Evolutionary conservation across 257 asterid genomes (phyloP).

Genomic region (Prunella vulgaris): DNA sequence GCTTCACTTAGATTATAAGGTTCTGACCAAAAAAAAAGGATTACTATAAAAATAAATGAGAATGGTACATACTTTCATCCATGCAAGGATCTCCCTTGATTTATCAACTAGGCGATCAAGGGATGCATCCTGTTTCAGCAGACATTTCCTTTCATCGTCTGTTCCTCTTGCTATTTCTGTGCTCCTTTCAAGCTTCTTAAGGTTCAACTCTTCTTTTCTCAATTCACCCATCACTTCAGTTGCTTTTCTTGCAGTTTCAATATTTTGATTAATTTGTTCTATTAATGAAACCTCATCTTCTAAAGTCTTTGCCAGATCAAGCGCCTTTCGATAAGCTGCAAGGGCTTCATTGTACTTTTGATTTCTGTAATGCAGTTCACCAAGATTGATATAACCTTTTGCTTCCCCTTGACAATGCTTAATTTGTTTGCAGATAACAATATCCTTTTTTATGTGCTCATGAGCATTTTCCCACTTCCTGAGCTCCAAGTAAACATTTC

Average conservation of each 20-base stretch:
- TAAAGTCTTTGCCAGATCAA: constrained; percentile 72
- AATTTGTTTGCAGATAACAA: constrained; percentile 61
- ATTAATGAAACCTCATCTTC: constrained; percentile 79
- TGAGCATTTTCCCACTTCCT: constrained; percentile 73
- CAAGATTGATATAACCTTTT: constrained; percentile 82
- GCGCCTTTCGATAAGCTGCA: constrained; percentile 68
- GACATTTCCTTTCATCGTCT: constrained; percentile 57
- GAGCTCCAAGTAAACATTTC: constrained; percentile 67
- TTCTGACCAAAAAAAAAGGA: neutral
- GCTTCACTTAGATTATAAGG: neutral
- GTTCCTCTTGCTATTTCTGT: constrained; percentile 59
- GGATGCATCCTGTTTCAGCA: constrained; percentile 61
- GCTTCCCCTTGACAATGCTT: constrained; percentile 95
- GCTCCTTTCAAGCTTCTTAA: constrained; percentile 70
- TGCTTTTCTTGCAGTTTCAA: constrained; percentile 58
- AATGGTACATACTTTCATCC: constrained; percentile 53
- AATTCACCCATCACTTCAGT: constrained; percentile 55
- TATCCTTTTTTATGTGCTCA: constrained; percentile 67
- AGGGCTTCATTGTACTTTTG: constrained; percentile 70
- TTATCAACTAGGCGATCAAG: constrained; percentile 73
- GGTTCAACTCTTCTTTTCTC: constrained; percentile 66
- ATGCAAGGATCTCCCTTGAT: constrained; percentile 61
- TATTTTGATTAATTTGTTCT: constrained; percentile 56
- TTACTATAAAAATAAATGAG: neutral
- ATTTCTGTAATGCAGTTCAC: constrained; percentile 70